Base-by-base conservation (phyloP, 306 rosid genomes). In the Rubus parviflorus region DNA sequence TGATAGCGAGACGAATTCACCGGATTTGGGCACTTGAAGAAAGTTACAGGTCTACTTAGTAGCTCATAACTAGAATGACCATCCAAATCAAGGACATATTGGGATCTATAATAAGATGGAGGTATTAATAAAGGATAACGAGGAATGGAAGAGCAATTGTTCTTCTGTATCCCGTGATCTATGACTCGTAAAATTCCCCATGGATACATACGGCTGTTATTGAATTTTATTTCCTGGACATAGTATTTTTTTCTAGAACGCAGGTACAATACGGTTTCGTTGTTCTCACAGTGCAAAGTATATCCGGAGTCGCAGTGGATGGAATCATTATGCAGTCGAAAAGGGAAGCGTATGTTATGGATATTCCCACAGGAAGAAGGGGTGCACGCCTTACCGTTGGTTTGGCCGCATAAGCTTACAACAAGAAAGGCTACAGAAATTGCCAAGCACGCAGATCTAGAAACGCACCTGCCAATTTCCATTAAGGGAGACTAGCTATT, bases 161-260 rank as follows among this genome's bases (percentile, higher is more conserved):
- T 17, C 3, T 3, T 15, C 1, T 5, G 16, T 16, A 17, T 15
- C 14, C 48, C 63, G 0, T 77, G 42, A 47, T 79, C 88, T n/a
- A 82, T 72, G 0, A 85, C 11, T 16, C 84, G 74, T 51, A 85
- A 81, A 5, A 75, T 75, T 15, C 35, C 35, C 35, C 35, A 1
- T 30, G n/a, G n/a, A n/a, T 30, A 1, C 35, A 30, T 30, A 30
- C 35, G 35, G 35, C 2, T 5, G 16, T 70, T 52, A 25, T 14
- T 0, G 35, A 60, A 74, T 53, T 43, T 61, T 42, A 74, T 25
- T 8, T 57, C 49, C 43, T 7, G 14, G 2, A 83, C 86, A 1
- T 43, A 3, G 76, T 38, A 87, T 45, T 9, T 81, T 45, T 9
- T 81, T 20, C 47, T 72, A 0, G 49, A 16, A 10, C 17, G 0